Percentiles rank a stretch among this genome's conserved stretches.
These are phyloP conservation scores for Apostasia ramifera DNA, from an alignment of 106 monocot genomes.

Conservation along the genomic window DNA sequence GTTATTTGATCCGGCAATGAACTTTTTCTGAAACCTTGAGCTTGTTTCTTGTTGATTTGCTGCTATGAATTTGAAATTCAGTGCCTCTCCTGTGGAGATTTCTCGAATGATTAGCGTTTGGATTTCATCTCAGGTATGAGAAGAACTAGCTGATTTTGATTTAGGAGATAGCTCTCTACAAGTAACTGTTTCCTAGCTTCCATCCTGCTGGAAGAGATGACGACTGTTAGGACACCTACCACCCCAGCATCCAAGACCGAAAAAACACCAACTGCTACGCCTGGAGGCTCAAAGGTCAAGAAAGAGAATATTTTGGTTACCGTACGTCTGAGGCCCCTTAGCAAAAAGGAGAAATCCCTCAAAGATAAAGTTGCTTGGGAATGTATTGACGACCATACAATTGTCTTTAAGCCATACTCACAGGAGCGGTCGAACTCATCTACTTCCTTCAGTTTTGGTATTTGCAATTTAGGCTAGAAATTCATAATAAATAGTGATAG, in stretches of 20 bases:
- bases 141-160: too few relatives aligned
- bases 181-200: not conserved
- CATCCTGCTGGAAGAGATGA: slow-evolving; percentile 12
- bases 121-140: too few relatives aligned
- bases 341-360: slow-evolving; percentile 48
- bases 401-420: slow-evolving; percentile 40
- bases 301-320: slow-evolving; percentile 98
- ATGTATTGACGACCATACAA: slow-evolving; percentile 57
- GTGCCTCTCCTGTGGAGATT: too few relatives aligned
- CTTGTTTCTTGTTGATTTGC: too few relatives aligned
- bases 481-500: not conserved
- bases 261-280: slow-evolving; percentile 44
- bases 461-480: not conserved
- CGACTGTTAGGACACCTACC: slow-evolving; percentile 21
- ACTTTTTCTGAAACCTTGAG: too few relatives aligned
- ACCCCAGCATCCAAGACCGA: slow-evolving; percentile 75
- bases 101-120: too few relatives aligned
- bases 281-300: slow-evolving; percentile 40
- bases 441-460: slow-evolving; percentile 73
- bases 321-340: slow-evolving; percentile 78
- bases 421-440: slow-evolving; percentile 56
- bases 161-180: too few relatives aligned
- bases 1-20: too few relatives aligned
- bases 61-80: too few relatives aligned
- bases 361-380: slow-evolving; percentile 91